Conservation (phyloP, 768 basidiomycete genomes). For the Hydnomerulius pinastri region DNA sequence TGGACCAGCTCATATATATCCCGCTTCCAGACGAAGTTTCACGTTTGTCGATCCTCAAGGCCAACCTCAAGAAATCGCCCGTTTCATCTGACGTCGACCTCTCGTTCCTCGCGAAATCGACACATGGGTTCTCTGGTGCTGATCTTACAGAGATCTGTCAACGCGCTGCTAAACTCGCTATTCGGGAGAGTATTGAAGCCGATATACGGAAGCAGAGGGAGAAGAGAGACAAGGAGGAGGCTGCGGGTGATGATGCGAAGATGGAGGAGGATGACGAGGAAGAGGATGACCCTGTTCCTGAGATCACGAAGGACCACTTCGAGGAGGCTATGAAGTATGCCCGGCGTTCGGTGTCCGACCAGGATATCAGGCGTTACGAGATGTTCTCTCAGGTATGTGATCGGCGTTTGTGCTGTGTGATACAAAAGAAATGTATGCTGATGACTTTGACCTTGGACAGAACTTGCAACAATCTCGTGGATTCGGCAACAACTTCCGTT, state of each 20-base stretch:
- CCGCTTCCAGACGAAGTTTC: slow-evolving; percentile 95
- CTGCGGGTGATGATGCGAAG: slow-evolving; percentile 55
- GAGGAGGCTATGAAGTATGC: slow-evolving; percentile 99
- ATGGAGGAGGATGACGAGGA: slow-evolving; percentile 72
- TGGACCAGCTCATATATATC: slow-evolving; percentile 99
- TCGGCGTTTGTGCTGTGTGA: neutral
- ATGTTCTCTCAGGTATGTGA: slow-evolving; percentile 86
- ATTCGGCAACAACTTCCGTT: slow-evolving; percentile 96
- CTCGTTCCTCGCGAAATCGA: slow-evolving; percentile 82
- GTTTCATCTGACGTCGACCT: slow-evolving; percentile 83
- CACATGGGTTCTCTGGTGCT: slow-evolving; percentile 98
- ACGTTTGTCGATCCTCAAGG: slow-evolving; percentile 88
- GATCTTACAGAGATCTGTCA: slow-evolving; percentile 99
- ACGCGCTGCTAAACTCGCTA: slow-evolving; percentile 95
- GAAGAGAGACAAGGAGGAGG: slow-evolving; percentile 79
- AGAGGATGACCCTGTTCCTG: slow-evolving; percentile 87
- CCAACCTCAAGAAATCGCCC: slow-evolving; percentile 90
- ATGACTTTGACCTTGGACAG: slow-evolving; percentile 38
- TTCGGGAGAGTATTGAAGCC: slow-evolving; percentile 90
- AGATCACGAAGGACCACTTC: slow-evolving; percentile 90
- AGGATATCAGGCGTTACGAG: slow-evolving; percentile 97
- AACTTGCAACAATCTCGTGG: slow-evolving; percentile 90
- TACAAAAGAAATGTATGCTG: slow-evolving; percentile 8
- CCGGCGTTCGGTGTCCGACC: slow-evolving; percentile 94
- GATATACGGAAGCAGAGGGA: slow-evolving; percentile 83